Evolutionary conservation across 1,284 basidiomycete species (phyloP).

Genomic region (Leccinum solheimii): DNA sequence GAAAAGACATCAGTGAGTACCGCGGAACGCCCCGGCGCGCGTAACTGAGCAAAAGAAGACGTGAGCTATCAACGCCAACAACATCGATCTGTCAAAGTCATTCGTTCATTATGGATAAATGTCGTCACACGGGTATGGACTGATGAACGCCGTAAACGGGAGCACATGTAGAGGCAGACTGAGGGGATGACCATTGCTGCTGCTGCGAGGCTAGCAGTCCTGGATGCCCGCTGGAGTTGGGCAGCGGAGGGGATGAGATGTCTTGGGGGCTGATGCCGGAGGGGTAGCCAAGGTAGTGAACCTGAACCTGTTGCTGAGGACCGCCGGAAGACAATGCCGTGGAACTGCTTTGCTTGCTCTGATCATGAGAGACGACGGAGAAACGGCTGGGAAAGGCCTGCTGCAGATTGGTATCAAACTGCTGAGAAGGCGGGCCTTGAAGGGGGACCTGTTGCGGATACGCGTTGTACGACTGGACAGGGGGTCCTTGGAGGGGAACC

Average conservation of each 20-base stretch:
- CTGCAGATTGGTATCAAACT: not conserved
- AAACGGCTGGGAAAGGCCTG: not conserved
- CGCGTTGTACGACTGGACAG: not conserved
- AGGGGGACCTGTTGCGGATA: slow-evolving; percentile 1
- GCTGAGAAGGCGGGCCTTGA: not conserved
- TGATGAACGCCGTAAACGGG: not conserved
- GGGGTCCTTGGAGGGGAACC: not conserved
- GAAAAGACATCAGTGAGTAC: not conserved
- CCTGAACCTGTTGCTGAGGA: slow-evolving; percentile 3
- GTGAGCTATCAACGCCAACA: not conserved
- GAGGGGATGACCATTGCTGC: not conserved
- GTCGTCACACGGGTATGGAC: slow-evolving; percentile 8
- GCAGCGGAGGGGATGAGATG: not conserved
- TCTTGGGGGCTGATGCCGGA: slow-evolving; percentile 1
- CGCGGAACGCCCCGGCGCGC: not conserved
- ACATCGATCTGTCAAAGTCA: not conserved
- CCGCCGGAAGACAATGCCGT: not conserved
- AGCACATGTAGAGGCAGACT: not conserved
- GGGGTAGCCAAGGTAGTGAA: slow-evolving; percentile 7
- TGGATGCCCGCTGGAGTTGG: not conserved
- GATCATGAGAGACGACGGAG: not conserved
- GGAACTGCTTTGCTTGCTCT: slow-evolving; percentile 1
- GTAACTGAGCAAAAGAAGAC: not conserved
- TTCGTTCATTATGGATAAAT: not conserved
- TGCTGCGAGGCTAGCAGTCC: not conserved